Evolutionary conservation across 306 rosid genomes (phyloP), one percentile per base, ranked within the genome.

Genomic region (Astragalus glycyphyllos): DNA sequence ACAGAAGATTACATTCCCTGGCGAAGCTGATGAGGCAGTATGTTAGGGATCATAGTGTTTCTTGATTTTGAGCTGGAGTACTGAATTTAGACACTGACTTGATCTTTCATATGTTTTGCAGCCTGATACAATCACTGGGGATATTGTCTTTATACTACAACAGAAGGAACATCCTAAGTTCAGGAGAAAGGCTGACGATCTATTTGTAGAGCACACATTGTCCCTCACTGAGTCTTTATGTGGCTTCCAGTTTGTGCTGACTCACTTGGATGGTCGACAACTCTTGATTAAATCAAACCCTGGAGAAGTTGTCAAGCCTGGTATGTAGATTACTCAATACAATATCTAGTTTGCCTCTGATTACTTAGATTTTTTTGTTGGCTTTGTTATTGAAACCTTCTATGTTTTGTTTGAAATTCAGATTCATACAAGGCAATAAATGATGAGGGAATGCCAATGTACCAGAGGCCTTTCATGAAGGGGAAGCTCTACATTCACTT

Each of bases 21-120:
- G 98, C 34, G 96, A 86, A 87, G 94, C 98, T 32, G 96, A 92
- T 81, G 96, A 86, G 73, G 89, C 98, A 2, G 93, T 91, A 82
- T 1, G 89, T 40, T 35, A 5, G n/a, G 16, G 11, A 38, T 31
- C 20, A 34, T 32, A 6, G 51, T 35, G n/a, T 45, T 41, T 2
- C 9, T 16, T 5, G 10, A 20, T 11, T 11, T 34, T 20, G 32
- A 68, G 20, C 6, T 29, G 11, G 20, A 23, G 16, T 62, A 10
- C 8, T 0, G 7, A 29, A 56, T 32, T 23, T 57, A 31, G 37
- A 32, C 11, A 11, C 68, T 73, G 69, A 81, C 38, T 35, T 8
- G 40, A 6, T 8, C 6, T 59, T 65, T 34, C 3, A 1, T 15
- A 57, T 75, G 9, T 29, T 46, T 72, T 73, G 79, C 88, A 89